Conservation (phyloP, 75 land plant species). For the Selaginella moellendorffii region DNA sequence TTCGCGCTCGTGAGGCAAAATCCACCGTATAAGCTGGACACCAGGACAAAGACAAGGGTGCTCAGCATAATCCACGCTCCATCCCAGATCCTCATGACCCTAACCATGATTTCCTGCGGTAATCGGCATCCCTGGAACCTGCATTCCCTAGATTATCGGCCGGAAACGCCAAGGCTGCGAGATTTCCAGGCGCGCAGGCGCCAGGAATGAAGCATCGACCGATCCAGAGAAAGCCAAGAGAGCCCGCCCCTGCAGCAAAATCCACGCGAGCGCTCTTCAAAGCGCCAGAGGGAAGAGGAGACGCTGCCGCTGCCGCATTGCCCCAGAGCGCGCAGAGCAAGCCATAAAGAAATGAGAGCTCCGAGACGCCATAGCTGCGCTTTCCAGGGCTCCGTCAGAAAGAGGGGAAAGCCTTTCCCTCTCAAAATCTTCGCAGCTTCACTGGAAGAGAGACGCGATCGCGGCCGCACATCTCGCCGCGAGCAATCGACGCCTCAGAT, state of each 20-base stretch:
- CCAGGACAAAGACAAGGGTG: neutral
- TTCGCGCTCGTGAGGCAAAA: neutral
- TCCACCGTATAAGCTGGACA: neutral
- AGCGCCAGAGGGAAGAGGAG: neutral
- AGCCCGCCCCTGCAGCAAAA: too few species aligned
- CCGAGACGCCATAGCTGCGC: neutral
- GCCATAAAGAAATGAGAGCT: neutral
- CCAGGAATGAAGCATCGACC: too few species aligned
- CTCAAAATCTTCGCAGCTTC: too few species aligned
- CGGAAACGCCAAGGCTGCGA: too few species aligned
- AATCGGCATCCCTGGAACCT: too few species aligned
- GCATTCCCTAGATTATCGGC: too few species aligned
- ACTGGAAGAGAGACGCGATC: too few species aligned
- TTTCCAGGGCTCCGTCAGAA: neutral
- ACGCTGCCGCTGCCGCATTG: neutral
- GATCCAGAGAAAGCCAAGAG: too few species aligned
- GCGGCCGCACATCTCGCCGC: neutral
- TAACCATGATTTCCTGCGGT: too few species aligned
- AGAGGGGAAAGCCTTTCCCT: slow-evolving; percentile 1
- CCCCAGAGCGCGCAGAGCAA: neutral
- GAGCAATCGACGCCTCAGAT: neutral
- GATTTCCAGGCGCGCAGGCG: too few species aligned
- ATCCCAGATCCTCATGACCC: neutral
- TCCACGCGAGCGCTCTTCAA: neutral
- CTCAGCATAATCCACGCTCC: neutral